phyloP scores from a whole-genome alignment of 345 rosid species.

The Eutrema heterophyllum region DNA sequence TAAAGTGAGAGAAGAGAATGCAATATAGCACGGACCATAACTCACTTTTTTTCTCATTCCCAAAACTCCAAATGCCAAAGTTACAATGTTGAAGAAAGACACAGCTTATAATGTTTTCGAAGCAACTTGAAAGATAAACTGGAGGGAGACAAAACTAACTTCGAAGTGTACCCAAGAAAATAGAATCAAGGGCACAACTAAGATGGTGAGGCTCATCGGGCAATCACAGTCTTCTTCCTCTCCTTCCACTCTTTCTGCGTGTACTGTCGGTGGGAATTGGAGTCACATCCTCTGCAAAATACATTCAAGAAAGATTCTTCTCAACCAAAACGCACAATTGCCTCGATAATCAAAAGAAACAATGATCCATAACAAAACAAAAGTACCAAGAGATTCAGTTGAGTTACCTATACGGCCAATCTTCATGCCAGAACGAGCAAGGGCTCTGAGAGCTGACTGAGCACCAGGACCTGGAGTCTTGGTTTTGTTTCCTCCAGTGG shows the following conservation, averaged over 20 bases:
- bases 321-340: background rate
- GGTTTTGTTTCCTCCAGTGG: constrained; percentile 84
- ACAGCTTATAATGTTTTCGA: constrained; percentile 12
- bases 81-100: constrained; percentile 11
- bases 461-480: constrained; percentile 95
- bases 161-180: constrained; percentile 17
- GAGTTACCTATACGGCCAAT: constrained; percentile 74
- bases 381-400: background rate
- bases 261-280: constrained; percentile 82
- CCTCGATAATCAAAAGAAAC: background rate
- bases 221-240: constrained; percentile 75
- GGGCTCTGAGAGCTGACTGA: constrained; percentile 80
- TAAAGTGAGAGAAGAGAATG: no score
- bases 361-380: background rate
- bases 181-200: constrained; percentile 1
- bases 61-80: constrained; percentile 19
- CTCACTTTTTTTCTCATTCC: background rate
- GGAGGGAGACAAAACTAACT: constrained; percentile 17
- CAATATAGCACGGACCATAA: no score
- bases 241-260: constrained; percentile 82
- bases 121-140: constrained; percentile 10
- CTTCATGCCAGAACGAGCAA: constrained; percentile 92
- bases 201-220: background rate
- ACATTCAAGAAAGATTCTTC: background rate
- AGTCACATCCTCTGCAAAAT: constrained; percentile 72